Evolutionary conservation across 2,329 filamentous ascomycete species (phyloP), one percentile per base, ranked within the genome.

Genomic region (Macroventuria anomochaeta): DNA sequence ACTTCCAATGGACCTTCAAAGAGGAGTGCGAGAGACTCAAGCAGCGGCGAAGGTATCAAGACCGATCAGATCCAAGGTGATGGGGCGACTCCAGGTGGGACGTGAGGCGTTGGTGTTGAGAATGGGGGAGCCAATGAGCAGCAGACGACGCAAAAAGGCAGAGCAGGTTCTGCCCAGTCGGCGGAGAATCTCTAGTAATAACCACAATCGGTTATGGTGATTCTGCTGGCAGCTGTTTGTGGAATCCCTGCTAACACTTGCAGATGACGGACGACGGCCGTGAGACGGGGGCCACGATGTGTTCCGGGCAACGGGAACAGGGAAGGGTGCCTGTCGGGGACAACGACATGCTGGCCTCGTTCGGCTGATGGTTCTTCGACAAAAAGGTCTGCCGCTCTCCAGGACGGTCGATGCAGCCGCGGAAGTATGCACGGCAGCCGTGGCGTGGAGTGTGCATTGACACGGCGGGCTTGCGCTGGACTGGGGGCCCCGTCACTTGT

Each of bases 311-410:
- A 70, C 70, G 69, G 71, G 68, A 72, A 62, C 64, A 68, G 68
- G 69, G 68, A 61, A 64, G 61, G 58, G 55, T 63, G 65, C 63
- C 59, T 58, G 56, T 69, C 63, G 67, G 68, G 62, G 63, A 64
- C 67, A 63, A 67, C 56, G 62, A 67, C 53, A 72, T 72, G 68
- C 67, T 68, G 63, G 65, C 65, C 61, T 69, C 65, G 72, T 75
- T 75, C 72, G 72, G 72, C 72, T 75, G 71, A 75, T 75, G 50
- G 71, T 75, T 75, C 72, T 71, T 67, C 41, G 68, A 62, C 62
- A 64, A 56, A 63, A 54, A 62, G 67, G 64, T 59, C 63, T 61
- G 63, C 61, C 60, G 54, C 56, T 56, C 57, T 67, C 64, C 64
- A 61, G 68, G 66, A 67, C 59, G 61, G 64, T 67, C 66, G 62